These are phyloP conservation scores for Microbotryum lychnidis-dioicae DNA, from an alignment of 1,284 basidiomycete species.

Conservation along the genomic window DNA sequence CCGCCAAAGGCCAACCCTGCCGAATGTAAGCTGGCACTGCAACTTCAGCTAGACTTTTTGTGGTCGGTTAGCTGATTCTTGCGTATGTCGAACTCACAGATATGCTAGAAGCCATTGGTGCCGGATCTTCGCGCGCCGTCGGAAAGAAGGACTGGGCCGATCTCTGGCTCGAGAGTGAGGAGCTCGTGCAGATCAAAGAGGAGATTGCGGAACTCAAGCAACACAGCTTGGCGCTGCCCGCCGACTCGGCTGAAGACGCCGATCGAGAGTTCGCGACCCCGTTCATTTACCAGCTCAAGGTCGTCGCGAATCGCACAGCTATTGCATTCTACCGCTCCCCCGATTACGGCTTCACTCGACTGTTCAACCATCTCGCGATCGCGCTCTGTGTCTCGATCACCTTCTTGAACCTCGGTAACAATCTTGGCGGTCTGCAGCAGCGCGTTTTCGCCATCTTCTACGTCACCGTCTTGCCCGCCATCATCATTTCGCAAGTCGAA, in stretches of 20 bases:
- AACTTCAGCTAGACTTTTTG: neutral
- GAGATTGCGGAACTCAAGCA: constrained; percentile 46
- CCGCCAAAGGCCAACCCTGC: constrained; percentile 29
- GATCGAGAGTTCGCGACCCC: constrained; percentile 50
- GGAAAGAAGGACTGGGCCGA: constrained; percentile 42
- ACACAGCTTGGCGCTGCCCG: constrained; percentile 40
- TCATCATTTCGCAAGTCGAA: constrained; percentile 71
- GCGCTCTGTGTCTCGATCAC: constrained; percentile 72
- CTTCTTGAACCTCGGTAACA: constrained; percentile 67
- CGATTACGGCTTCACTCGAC: constrained; percentile 49
- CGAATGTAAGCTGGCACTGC: constrained; percentile 7
- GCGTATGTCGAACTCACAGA: neutral
- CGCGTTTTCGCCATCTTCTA: constrained; percentile 50
- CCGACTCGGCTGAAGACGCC: neutral
- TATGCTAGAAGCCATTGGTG: constrained; percentile 42
- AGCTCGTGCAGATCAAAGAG: constrained; percentile 38
- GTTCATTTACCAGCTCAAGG: constrained; percentile 67
- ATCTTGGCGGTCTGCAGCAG: constrained; percentile 68
- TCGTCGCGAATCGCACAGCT: constrained; percentile 65
- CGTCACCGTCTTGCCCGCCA: constrained; percentile 48
- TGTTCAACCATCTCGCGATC: constrained; percentile 47
- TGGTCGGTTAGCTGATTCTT: no score
- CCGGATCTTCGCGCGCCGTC: constrained; percentile 36
- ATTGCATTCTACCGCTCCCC: constrained; percentile 71
- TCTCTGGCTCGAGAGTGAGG: constrained; percentile 39